Evolutionary conservation across 2,329 filamentous ascomycete genomes (phyloP).

Genomic region (Pezicula carpinea): DNA sequence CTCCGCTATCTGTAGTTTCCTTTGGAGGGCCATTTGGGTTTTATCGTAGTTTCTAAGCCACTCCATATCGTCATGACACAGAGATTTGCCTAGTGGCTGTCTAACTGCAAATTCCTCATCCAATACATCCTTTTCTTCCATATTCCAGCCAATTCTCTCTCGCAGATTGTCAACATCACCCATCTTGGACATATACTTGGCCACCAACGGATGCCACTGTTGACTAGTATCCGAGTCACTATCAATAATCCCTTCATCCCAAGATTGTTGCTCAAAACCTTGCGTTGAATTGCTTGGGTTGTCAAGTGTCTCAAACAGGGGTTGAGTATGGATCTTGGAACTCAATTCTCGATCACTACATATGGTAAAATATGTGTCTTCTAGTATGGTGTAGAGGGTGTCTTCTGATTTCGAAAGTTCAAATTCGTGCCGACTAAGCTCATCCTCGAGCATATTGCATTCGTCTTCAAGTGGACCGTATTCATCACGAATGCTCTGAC

Average conservation of each 20-base stretch:
- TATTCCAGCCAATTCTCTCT: conserved; percentile 12
- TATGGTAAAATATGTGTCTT: neutral
- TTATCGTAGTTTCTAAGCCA: conserved; percentile 15
- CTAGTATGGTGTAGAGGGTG: conserved; percentile 2
- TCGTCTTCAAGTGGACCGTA: conserved; percentile 20
- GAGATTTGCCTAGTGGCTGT: conserved; percentile 1
- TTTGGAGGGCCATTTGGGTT: conserved; percentile 2
- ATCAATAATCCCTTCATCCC: neutral
- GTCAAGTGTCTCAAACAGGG: neutral
- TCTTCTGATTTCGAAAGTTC: conserved; percentile 8
- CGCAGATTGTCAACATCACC: conserved; percentile 15
- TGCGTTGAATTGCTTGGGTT: neutral
- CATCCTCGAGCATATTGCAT: conserved; percentile 14
- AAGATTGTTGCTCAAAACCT: neutral
- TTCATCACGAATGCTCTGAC: conserved; percentile 11
- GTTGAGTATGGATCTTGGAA: neutral
- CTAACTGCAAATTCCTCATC: conserved; percentile 8
- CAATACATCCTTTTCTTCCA: conserved; percentile 11
- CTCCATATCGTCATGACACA: conserved; percentile 11
- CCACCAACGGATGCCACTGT: conserved; percentile 16
- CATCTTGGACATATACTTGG: conserved; percentile 9
- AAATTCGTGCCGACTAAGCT: conserved; percentile 10
- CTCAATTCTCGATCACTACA: neutral
- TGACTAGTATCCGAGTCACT: neutral
- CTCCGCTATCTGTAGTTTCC: conserved; percentile 6